A percentile compares a stretch with the other conserved stretches of the same genome.
Conservation (phyloP, 805 yeast species). For the Suhomyces sp. region DNA sequence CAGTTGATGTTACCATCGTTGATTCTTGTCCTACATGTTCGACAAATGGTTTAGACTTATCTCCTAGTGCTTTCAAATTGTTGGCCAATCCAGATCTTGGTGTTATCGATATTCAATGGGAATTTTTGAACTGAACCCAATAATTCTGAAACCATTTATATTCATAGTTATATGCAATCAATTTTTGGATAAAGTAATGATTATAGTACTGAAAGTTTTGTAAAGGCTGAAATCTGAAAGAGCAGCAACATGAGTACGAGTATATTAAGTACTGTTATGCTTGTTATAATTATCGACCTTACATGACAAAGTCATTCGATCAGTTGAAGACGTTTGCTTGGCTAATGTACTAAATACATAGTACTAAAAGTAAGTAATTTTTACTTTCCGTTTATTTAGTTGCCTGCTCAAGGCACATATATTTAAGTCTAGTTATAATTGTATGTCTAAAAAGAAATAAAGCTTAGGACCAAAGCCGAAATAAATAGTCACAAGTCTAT, state of each 20-base stretch:
- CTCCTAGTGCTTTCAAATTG: conserved; percentile 53
- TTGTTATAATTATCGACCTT: background rate
- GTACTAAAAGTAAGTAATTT: too few relatives aligned
- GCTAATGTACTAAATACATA: background rate
- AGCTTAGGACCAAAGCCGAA: background rate
- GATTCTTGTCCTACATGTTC: conserved; percentile 56
- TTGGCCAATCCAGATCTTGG: conserved; percentile 53
- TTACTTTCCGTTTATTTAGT: background rate
- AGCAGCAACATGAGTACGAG: background rate
- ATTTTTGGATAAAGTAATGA: background rate
- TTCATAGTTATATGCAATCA: background rate
- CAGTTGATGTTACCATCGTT: conserved; percentile 52
- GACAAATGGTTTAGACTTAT: conserved; percentile 49
- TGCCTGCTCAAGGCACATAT: background rate
- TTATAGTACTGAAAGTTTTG: background rate
- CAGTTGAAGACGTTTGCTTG: background rate
- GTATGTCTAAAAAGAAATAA: background rate
- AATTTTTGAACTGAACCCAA: conserved; percentile 12
- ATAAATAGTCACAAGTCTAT: background rate
- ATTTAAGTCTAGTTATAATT: background rate
- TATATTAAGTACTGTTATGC: background rate
- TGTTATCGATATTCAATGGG: conserved; percentile 52
- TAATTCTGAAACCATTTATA: background rate
- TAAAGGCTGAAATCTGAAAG: background rate
- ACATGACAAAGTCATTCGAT: background rate